Evolutionary conservation across 352 stramenopile genomes (phyloP), one percentile per base, ranked within the genome.

Genomic region (Ochromonadaceae sp.): DNA sequence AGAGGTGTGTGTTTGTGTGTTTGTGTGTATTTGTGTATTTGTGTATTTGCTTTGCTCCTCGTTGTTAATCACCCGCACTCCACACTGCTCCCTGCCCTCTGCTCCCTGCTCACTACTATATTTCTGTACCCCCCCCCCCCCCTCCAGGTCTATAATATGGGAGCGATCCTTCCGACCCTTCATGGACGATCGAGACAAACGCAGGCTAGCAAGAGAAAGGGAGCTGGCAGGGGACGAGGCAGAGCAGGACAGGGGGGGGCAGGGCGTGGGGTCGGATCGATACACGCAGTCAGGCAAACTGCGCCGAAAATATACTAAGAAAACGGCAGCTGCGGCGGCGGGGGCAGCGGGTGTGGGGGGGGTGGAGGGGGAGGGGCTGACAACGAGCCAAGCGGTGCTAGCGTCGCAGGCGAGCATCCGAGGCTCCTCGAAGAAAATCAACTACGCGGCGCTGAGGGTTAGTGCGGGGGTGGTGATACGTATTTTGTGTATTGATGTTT

Each of bases 1-100:
- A 52, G 34, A 52, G 44, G 44, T 52, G 14, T 52, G 28, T 52
- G n/a, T n/a, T n/a, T n/a, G n/a, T n/a, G n/a, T n/a, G n/a, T n/a
- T n/a, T n/a, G n/a, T n/a, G n/a, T n/a, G n/a, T n/a, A n/a, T n/a
- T n/a, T n/a, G n/a, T n/a, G n/a, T n/a, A n/a, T n/a, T n/a, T n/a
- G n/a, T n/a, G n/a, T n/a, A n/a, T n/a, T n/a, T n/a, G n/a, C n/a
- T n/a, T n/a, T n/a, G n/a, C n/a, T n/a, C n/a, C n/a, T n/a, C n/a
- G n/a, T n/a, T n/a, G n/a, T n/a, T n/a, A n/a, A n/a, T n/a, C n/a
- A n/a, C n/a, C n/a, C n/a, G n/a, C n/a, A n/a, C 44, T 52, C 7
- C 12, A 7, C 28, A 17, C 7, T 25, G 44, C 44, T 52, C 7
- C 17, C 34, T 52, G 22, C 28, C 17, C 34, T 7, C 44, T 7